Evolutionary conservation across 1,284 basidiomycete species (phyloP).

Genomic region (Cerrena zonata): DNA sequence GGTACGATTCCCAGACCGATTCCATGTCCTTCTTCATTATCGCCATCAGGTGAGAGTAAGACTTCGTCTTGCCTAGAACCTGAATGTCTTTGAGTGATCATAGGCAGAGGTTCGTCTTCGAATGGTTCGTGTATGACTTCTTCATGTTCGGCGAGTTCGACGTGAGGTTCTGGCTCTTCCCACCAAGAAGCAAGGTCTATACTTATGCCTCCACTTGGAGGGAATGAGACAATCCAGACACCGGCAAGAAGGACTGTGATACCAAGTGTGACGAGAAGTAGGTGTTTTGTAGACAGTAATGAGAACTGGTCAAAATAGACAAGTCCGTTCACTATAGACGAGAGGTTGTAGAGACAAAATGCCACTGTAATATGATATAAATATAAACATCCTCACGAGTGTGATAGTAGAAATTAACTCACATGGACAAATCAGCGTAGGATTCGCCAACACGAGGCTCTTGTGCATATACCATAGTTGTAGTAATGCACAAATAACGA

Average conservation of each 20-base stretch:
- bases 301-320: slow-evolving; percentile 90
- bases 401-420: slow-evolving; percentile 27
- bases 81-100: slow-evolving; percentile 13
- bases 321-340: slow-evolving; percentile 82
- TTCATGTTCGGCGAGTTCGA: slow-evolving; percentile 25
- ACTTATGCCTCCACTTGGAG: slow-evolving; percentile 46
- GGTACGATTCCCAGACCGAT: slow-evolving; percentile 11
- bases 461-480: slow-evolving; percentile 93
- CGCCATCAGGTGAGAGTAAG: slow-evolving; percentile 2
- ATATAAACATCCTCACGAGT: slow-evolving; percentile 3
- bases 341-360: slow-evolving; percentile 94
- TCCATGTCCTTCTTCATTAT: slow-evolving; percentile 8
- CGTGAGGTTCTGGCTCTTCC: slow-evolving; percentile 33
- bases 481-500: slow-evolving; percentile 68
- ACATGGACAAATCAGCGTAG: slow-evolving; percentile 88
- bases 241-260: slow-evolving; percentile 78
- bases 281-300: slow-evolving; percentile 62
- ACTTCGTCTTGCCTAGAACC: background rate
- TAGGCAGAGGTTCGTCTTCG: slow-evolving; percentile 28
- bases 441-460: slow-evolving; percentile 76
- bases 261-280: slow-evolving; percentile 73
- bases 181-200: slow-evolving; percentile 52
- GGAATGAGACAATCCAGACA: slow-evolving; percentile 83
- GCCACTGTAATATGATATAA: slow-evolving; percentile 51
- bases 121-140: slow-evolving; percentile 16